Evolutionary conservation across 2,329 filamentous ascomycete species (phyloP).

Genomic region (Sphaerulina vaccinii): DNA sequence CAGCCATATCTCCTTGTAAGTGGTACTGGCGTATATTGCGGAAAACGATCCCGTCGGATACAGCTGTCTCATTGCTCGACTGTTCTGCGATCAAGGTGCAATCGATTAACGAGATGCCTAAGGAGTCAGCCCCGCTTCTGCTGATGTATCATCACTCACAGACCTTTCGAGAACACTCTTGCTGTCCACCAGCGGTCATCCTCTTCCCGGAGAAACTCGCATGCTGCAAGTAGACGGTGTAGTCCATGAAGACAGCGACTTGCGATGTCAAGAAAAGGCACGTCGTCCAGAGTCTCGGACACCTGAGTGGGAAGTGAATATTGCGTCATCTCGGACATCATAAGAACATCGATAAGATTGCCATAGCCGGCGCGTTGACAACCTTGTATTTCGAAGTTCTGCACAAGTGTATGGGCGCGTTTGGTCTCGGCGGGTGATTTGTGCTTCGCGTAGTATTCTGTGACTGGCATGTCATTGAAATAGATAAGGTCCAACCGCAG

Average conservation of each 20-base stretch:
- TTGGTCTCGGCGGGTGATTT: too few relatives aligned
- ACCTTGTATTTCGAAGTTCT: too few relatives aligned
- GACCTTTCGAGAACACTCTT: slow-evolving; percentile 14
- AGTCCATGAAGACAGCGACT: slow-evolving; percentile 20
- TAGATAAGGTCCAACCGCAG: too few relatives aligned
- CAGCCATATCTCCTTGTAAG: neutral
- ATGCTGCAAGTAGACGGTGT: slow-evolving; percentile 19
- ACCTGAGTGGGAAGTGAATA: neutral
- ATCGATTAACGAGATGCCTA: too few relatives aligned
- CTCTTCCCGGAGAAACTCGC: slow-evolving; percentile 12
- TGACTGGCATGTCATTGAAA: too few relatives aligned
- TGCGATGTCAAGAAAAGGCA: neutral
- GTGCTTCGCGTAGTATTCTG: too few relatives aligned
- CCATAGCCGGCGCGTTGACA: neutral
- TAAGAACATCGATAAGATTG: neutral
- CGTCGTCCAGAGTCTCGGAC: neutral
- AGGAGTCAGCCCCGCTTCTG: too few relatives aligned
- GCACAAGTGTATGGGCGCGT: too few relatives aligned
- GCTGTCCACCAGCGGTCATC: slow-evolving; percentile 25
- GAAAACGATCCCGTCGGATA: slow-evolving; percentile 22
- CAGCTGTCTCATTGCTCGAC: slow-evolving; percentile 17
- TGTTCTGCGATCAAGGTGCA: neutral
- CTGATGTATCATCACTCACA: neutral
- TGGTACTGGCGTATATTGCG: slow-evolving; percentile 20
- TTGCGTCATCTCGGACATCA: too few relatives aligned